A percentile compares a stretch with the other conserved stretches of the same genome.
phyloP scores from a whole-genome alignment of 768 basidiomycete genomes.

The Sutorius australiensis region DNA sequence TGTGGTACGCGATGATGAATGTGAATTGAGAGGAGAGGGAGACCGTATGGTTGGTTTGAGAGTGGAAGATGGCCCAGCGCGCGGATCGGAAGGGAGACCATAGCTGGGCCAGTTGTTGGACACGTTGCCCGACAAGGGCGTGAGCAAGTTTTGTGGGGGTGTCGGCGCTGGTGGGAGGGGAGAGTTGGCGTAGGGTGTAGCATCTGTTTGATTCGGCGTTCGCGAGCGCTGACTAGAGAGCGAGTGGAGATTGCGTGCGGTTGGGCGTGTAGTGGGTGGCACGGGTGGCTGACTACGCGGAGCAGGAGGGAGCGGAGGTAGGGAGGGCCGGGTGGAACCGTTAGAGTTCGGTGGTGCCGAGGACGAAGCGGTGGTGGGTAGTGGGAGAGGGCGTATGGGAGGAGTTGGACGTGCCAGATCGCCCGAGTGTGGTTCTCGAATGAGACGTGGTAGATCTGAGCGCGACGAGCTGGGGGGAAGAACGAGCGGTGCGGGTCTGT shows the following conservation, averaged over 20 bases:
- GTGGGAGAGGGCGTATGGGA: slow-evolving; percentile 30
- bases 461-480: slow-evolving; percentile 52
- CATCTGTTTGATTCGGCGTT: slow-evolving; percentile 59
- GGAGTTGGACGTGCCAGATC: slow-evolving; percentile 45
- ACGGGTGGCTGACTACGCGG: slow-evolving; percentile 66
- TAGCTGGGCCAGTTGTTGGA: slow-evolving; percentile 44
- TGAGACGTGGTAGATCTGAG: slow-evolving; percentile 67
- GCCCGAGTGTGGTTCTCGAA: slow-evolving; percentile 53
- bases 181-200: slow-evolving; percentile 41
- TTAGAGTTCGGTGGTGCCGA: slow-evolving; percentile 28
- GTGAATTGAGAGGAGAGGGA: slow-evolving; percentile 25
- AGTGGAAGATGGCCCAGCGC: slow-evolving; percentile 47
- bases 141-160: slow-evolving; percentile 37
- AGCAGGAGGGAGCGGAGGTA: slow-evolving; percentile 67
- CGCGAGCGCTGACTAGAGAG: slow-evolving; percentile 36
- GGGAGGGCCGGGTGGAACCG: slow-evolving; percentile 37
- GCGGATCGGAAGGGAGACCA: slow-evolving; percentile 59
- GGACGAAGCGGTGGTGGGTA: slow-evolving; percentile 19
- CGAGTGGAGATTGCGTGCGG: slow-evolving; percentile 31
- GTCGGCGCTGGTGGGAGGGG: slow-evolving; percentile 41
- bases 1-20: slow-evolving; percentile 36
- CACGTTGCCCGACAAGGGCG: slow-evolving; percentile 31
- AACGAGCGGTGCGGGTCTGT: slow-evolving; percentile 79
- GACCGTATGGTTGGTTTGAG: slow-evolving; percentile 39
- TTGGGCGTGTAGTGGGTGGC: slow-evolving; percentile 32